Percentiles rank a stretch among this genome's conserved stretches.
Conservation (phyloP, 2,329 filamentous ascomycete species). For the Geosmithia putterillii region DNA sequence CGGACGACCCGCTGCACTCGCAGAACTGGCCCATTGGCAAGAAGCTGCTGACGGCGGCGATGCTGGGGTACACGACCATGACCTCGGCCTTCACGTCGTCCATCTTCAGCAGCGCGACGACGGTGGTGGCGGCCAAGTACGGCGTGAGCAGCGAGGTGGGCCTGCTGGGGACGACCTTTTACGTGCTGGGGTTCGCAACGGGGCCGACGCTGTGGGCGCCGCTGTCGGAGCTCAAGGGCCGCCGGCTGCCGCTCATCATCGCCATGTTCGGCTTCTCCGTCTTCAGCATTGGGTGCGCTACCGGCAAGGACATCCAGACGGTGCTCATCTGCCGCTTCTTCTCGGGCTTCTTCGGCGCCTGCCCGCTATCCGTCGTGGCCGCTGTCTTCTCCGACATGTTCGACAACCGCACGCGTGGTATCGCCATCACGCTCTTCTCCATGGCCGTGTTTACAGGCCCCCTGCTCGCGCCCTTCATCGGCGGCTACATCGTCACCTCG, state of each 20-base stretch:
- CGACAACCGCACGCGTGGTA: slow-evolving; percentile 47
- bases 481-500: slow-evolving; percentile 52
- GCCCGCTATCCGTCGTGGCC: slow-evolving; percentile 55
- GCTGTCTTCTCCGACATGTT: slow-evolving; percentile 65
- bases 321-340: slow-evolving; percentile 65
- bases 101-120: slow-evolving; percentile 60
- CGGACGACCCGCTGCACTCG: slow-evolving; percentile 70
- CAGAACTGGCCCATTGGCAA: slow-evolving; percentile 76
- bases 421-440: slow-evolving; percentile 28
- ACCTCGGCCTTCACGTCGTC: slow-evolving; percentile 61
- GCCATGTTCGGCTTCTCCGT: slow-evolving; percentile 59
- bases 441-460: slow-evolving; percentile 52
- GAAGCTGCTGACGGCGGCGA: slow-evolving; percentile 58
- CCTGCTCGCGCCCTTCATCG: slow-evolving; percentile 54
- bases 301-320: slow-evolving; percentile 55
- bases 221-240: slow-evolving; percentile 58
- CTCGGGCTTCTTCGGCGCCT: slow-evolving; percentile 58
- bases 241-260: slow-evolving; percentile 47
- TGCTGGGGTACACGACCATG: slow-evolving; percentile 64
- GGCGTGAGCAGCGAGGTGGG: slow-evolving; percentile 49
- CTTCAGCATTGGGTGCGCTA: slow-evolving; percentile 52
- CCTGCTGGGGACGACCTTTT: slow-evolving; percentile 53
- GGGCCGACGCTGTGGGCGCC: slow-evolving; percentile 64
- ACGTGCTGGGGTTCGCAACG: slow-evolving; percentile 60
- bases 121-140: slow-evolving; percentile 42